Evolutionary conservation across 148 eudicot species (phyloP).

Genomic region (Mesembryanthemum crystallinum): DNA sequence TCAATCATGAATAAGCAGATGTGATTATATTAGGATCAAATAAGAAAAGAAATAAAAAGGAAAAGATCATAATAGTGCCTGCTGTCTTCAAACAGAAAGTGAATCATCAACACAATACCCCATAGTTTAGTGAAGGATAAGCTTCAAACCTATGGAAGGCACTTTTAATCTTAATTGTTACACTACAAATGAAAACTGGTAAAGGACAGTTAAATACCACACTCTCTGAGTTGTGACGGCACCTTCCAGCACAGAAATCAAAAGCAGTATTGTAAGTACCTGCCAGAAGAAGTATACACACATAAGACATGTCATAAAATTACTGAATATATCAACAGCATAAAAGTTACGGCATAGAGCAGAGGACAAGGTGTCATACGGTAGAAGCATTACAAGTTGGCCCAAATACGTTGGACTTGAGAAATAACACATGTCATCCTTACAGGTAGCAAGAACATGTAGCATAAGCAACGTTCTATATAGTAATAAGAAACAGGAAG

Average conservation of each 20-base stretch:
- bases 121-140: neutral
- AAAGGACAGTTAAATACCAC: slow-evolving; percentile 53
- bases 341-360: no score
- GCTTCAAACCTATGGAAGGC: neutral
- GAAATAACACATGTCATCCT: neutral
- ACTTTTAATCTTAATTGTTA: neutral
- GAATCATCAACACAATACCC: neutral
- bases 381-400: no score
- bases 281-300: slow-evolving; percentile 35
- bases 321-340: no score
- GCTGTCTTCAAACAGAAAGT: neutral
- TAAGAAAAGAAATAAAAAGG: neutral
- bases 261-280: slow-evolving; percentile 78
- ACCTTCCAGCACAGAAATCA: slow-evolving; percentile 91
- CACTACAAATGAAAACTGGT: neutral
- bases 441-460: neutral
- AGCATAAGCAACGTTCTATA: neutral
- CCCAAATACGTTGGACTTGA: no score
- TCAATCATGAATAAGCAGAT: neutral
- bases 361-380: no score
- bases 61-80: neutral
- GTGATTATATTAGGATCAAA: neutral
- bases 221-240: slow-evolving; percentile 96
- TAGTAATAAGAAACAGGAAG: neutral
- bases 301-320: neutral